Evolutionary conservation across 2,329 filamentous ascomycete species (phyloP).

Genomic region (Calonectria pauciramosa): DNA sequence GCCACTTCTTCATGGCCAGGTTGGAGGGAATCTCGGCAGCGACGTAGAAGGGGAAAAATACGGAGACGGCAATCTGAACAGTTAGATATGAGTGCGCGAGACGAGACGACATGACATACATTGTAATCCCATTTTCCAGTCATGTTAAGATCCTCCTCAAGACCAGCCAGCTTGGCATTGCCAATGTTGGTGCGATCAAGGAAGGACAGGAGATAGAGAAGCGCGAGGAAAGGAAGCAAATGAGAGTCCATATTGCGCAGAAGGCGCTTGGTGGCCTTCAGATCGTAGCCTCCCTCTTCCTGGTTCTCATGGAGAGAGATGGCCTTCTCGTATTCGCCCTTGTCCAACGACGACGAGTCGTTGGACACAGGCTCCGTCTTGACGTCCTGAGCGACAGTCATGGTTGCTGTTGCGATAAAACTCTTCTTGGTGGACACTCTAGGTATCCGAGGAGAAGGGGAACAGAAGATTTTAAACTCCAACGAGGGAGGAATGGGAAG

Average conservation of each 20-base stretch:
- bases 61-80: conserved; percentile 57
- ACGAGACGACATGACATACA: conserved; percentile 36
- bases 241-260: conserved; percentile 67
- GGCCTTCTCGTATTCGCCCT: conserved; percentile 45
- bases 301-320: conserved; percentile 43
- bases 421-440: neutral
- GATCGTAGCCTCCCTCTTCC: conserved; percentile 46
- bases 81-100: conserved; percentile 18
- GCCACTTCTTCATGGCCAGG: conserved; percentile 67
- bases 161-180: conserved; percentile 71
- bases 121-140: conserved; percentile 52
- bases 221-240: conserved; percentile 70
- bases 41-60: conserved; percentile 69
- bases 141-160: conserved; percentile 54
- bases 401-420: conserved; percentile 10
- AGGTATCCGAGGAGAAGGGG: neutral
- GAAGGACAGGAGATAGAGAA: conserved; percentile 71
- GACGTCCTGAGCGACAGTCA: conserved; percentile 3
- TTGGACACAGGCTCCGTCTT: conserved; percentile 29
- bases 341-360: conserved; percentile 45
- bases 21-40: conserved; percentile 69
- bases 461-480: conserved; percentile 3
- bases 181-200: conserved; percentile 59
- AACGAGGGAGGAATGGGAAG: conserved; percentile 30
- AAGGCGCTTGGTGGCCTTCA: conserved; percentile 61